Base-by-base conservation (phyloP, 768 basidiomycete species). In the Podaxis sp. region DNA sequence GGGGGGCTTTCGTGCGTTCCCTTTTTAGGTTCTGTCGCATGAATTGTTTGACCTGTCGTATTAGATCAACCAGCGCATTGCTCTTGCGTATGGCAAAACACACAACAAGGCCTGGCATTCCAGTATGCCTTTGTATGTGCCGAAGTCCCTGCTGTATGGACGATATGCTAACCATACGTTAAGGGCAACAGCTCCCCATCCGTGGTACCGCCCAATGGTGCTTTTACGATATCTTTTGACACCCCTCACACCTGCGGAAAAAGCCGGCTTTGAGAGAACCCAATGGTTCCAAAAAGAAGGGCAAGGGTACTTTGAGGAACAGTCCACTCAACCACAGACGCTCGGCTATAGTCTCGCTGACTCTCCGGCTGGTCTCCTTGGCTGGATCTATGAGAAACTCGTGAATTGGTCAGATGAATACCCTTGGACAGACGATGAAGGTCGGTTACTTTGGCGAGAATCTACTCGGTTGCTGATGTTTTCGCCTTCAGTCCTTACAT, bases 351-450 rank as follows among this genome's bases (percentile, higher is more conserved):
- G 72, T 7, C 70, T 87, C 2, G 72, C 81, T 0, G 86, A 87
- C 63, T 86, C 84, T 5, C 86, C 86, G 5, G 76, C 76, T 5
- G 86, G 82, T 1, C 62, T 83, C 21, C 72, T 83, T 10, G 79
- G 74, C 1, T 83, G 82, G 82, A 79, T 82, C 35, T 82, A 79
- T 61, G 80, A 82, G 62, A 81, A 82, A 51, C 61, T 82, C 11
- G 69, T 76, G 27, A 66, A 68, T 32, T 80, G 78, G 78, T 76
- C 78, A 0, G 83, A 84, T 62, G 62, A 66, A 0, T 84, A 86
- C 67, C 75, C 76, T 0, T 86, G 83, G 83, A 72, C 74, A 7
- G 82, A 85, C 54, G 84, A 85, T 23, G 83, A 85, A 70, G 73
- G 83, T 77, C 21, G 1, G 60, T 27, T 23, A 14, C 47, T 27